Conservation (phyloP, 805 yeast species). For the Brettanomyces nanus region DNA sequence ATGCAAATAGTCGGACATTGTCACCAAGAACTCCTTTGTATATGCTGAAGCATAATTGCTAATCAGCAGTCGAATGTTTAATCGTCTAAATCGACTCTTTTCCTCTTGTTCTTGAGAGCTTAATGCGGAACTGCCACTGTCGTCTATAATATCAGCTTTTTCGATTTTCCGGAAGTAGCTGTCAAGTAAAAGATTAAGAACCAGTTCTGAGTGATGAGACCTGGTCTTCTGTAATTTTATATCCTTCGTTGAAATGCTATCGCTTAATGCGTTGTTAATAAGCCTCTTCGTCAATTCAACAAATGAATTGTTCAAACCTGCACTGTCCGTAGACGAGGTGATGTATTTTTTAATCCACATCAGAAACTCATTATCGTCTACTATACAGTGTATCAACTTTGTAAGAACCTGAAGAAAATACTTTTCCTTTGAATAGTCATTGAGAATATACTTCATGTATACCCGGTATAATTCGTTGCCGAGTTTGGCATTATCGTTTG, state of each 20-base stretch:
- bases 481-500: conserved; percentile 24
- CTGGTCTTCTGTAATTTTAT: conserved; percentile 4
- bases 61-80: conserved; percentile 35
- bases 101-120: conserved; percentile 36
- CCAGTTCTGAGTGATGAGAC: conserved; percentile 11
- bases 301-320: neutral
- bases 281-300: neutral
- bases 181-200: conserved; percentile 6
- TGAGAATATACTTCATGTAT: conserved; percentile 26
- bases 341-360: conserved; percentile 44
- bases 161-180: conserved; percentile 6
- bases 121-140: conserved; percentile 1
- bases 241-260: conserved; percentile 4
- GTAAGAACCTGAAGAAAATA: conserved; percentile 32
- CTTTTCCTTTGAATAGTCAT: conserved; percentile 27
- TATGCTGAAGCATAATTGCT: conserved; percentile 29
- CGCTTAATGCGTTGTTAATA: neutral
- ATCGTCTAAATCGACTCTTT: conserved; percentile 37
- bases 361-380: conserved; percentile 25
- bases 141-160: conserved; percentile 17
- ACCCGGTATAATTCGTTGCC: conserved; percentile 30
- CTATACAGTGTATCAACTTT: conserved; percentile 26
- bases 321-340: conserved; percentile 40
- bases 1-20: conserved; percentile 30
- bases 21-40: conserved; percentile 30